A percentile compares a stretch with the other conserved stretches of the same genome.
Conservation (phyloP, 805 yeast species). For the Spathaspora arborariae region DNA sequence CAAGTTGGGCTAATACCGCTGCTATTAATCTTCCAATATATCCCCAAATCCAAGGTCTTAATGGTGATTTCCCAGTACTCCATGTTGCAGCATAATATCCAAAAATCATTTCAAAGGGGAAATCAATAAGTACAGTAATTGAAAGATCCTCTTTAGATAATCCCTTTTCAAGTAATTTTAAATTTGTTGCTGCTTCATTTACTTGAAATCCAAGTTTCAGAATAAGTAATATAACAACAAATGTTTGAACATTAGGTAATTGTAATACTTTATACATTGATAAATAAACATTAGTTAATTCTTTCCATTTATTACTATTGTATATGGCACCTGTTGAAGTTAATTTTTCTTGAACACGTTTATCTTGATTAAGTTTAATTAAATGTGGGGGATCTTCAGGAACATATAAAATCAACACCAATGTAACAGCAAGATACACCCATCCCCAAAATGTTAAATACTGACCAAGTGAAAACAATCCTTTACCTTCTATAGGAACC, state of each 20-base stretch:
- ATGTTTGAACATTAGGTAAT: conserved; percentile 66
- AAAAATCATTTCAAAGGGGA: conserved; percentile 92
- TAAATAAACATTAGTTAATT: conserved; percentile 52
- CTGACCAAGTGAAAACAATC: conserved; percentile 67
- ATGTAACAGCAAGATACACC: conserved; percentile 64
- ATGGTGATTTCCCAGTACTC: conserved; percentile 75
- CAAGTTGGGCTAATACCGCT: conserved; percentile 69
- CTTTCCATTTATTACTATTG: conserved; percentile 13
- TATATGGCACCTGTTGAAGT: conserved; percentile 21
- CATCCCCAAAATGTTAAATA: conserved; percentile 80
- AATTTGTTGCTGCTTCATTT: conserved; percentile 92
- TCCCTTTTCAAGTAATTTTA: conserved; percentile 87
- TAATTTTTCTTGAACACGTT: conserved; percentile 23
- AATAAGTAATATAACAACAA: conserved; percentile 69
- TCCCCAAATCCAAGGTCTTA: conserved; percentile 88
- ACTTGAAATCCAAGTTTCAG: conserved; percentile 93
- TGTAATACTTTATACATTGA: conserved; percentile 69
- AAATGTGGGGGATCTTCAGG: conserved; percentile 69
- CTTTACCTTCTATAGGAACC: conserved; percentile 52
- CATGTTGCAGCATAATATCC: conserved; percentile 96
- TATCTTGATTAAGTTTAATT: conserved; percentile 25
- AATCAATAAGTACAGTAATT: conserved; percentile 86
- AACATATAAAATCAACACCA: conserved; percentile 52
- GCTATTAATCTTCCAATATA: conserved; percentile 77
- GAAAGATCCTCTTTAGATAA: conserved; percentile 91